Evolutionary conservation across 73 alveolate species (phyloP).

Genomic region (Durusdinium trenchii): DNA sequence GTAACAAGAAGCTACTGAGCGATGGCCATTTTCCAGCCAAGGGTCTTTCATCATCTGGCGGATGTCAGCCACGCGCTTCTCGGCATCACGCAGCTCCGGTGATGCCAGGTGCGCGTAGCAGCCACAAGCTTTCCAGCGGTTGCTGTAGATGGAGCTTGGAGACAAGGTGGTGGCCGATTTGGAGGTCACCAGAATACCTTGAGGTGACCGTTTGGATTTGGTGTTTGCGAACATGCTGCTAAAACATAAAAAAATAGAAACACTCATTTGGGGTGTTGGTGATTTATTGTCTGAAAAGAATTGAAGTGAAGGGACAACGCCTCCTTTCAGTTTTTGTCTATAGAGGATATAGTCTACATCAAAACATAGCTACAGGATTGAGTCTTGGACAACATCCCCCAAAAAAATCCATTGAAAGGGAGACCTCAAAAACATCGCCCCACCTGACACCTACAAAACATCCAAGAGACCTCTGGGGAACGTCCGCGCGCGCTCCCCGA

Average conservation of each 20-base stretch:
- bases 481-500: no score
- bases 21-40: no score
- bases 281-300: not conserved
- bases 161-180: not conserved
- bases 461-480: no score
- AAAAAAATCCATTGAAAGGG: no score
- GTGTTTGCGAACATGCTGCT: not conserved
- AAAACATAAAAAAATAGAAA: not conserved
- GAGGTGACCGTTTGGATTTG: not conserved
- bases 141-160: not conserved
- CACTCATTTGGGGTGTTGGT: not conserved
- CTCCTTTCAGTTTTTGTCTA: no score
- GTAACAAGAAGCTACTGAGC: no score
- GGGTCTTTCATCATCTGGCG: constrained; percentile 71
- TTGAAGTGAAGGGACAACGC: not conserved
- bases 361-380: not conserved
- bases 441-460: no score
- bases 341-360: not conserved
- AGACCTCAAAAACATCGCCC: no score
- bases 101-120: constrained; percentile 78
- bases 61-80: constrained; percentile 24
- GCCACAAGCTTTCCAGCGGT: constrained; percentile 59
- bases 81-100: not conserved
- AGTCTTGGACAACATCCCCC: no score
- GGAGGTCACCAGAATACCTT: constrained; percentile 36